Evolutionary conservation across 768 basidiomycete genomes (phyloP), one percentile per base, ranked within the genome.

Genomic region (Dentipellis fragilis): DNA sequence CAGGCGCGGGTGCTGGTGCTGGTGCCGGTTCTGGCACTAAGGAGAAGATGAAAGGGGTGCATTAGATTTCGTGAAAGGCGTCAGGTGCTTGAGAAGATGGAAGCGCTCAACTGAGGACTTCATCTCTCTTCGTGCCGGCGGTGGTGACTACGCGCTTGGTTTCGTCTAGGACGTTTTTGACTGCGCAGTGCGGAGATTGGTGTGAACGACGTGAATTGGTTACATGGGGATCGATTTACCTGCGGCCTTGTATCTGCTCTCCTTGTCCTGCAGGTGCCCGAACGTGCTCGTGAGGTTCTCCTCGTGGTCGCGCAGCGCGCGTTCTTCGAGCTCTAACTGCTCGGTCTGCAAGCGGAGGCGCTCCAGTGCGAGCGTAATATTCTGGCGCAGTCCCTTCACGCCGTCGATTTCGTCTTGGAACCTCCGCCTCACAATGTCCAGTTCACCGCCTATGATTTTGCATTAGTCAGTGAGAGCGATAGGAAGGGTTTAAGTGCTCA

Each of bases 361-460:
- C 51, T 73, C 70, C 17, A 74, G 58, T 11, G 75, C 72, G 19
- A 68, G 60, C 1, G 70, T 60, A 47, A 87, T 80, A 54, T 80
- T 79, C 34, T 73, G 67, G 51, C 83, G 82, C 22, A 87, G 69
- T 34, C 64, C 71, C 57, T 78, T 79, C 56, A 87, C 74, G 22
- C 79, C 79, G 45, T 74, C 69, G 58, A 88, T 77, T 66, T 88
- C 83, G 57, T 82, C 80, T 48, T 79, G 67, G 63, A 85, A 87
- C 37, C 72, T 75, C 56, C 70, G 69, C 50, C 81, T 77, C 55
- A 81, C 69, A 59, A 79, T 71, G 55, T 78, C 80, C 73, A 84
- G 84, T 62, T 85, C 81, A 12, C 76, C 68, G 17, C 74, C 85
- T 87, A 62, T 21, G 45, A 37, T 23, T 35, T 38, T 29, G 14